Evolutionary conservation across 768 basidiomycete genomes (phyloP), one percentile per base, ranked within the genome.

Genomic region (Kwoniella mangroviensis): DNA sequence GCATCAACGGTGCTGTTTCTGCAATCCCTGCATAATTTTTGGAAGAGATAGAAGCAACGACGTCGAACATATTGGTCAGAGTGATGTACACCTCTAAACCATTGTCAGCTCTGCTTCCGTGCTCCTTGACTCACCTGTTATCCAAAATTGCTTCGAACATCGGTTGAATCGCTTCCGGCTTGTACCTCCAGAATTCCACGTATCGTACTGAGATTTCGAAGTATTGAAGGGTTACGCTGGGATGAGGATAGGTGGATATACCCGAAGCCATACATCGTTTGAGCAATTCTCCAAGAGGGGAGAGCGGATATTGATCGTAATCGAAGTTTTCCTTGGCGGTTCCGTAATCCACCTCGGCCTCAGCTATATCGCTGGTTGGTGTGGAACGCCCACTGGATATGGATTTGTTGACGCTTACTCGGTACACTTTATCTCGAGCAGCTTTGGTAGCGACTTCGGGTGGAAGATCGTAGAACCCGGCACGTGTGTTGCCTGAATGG

Each of bases 181-280:
- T 89, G 24, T 94, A 90, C 83, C 92, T 94, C 89, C 98, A 98
- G 82, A 99, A 98, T 76, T 98, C 97, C 43, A 89, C 88, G 80
- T 98, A 99, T 58, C 97, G 88, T n/a, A 92, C 88, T 12, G 88
- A 88, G 4, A 92, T 91, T 84, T 99, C 97, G 73, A 98, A 98
- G 83, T 92, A 94, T 79, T 96, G 94, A 83, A 95, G 86, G 9
- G 88, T 86, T 21, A 98, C 95, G 13, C 90, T 87, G 40, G 89
- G 89, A 83, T 95, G 91, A 6, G 93, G 94, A 84, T 90, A 94
- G 4, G 87, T 85, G 15, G 90, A 89, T 64, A 98, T 89, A 42
- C 91, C 89, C 24, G 92, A 92, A 75, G 91, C 88, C 52, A 97
- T 88, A 58, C 97, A 88, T 2, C 91, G 88, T 70, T 90, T 86